phyloP scores from a whole-genome alignment of 768 basidiomycete species.

The Phanerochaete sordida region DNA sequence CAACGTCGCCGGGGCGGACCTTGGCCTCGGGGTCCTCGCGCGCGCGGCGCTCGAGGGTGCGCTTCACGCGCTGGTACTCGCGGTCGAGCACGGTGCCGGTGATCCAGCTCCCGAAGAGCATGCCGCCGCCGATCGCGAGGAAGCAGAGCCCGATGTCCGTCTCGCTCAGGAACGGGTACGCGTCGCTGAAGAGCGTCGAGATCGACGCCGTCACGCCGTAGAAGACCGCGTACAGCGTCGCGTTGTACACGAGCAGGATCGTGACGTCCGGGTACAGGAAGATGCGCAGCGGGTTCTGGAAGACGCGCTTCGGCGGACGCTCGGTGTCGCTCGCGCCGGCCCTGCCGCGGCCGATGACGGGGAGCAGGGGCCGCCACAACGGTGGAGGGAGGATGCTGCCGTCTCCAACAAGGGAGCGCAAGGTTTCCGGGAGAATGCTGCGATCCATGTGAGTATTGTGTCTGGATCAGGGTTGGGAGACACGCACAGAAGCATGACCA shows the following conservation, averaged over 20 bases:
- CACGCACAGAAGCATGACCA: conserved; percentile 33
- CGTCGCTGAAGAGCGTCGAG: conserved; percentile 53
- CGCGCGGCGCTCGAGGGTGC: conserved; percentile 15
- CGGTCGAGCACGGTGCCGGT: conserved; percentile 64
- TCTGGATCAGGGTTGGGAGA: neutral
- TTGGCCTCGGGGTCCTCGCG: conserved; percentile 21
- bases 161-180: conserved; percentile 59
- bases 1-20: conserved; percentile 18
- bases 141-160: conserved; percentile 75
- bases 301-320: conserved; percentile 29
- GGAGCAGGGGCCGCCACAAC: conserved; percentile 30
- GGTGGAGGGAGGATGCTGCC: conserved; percentile 34
- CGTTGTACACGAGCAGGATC: conserved; percentile 52
- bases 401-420: conserved; percentile 41
- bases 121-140: conserved; percentile 71
- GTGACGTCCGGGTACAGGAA: conserved; percentile 55
- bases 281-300: conserved; percentile 53
- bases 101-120: conserved; percentile 52
- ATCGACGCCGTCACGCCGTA: conserved; percentile 60
- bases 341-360: conserved; percentile 23
- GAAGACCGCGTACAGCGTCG: conserved; percentile 49
- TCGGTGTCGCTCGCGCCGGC: neutral
- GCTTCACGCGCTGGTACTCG: conserved; percentile 50
- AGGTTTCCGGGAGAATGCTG: conserved; percentile 46
- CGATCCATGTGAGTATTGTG: neutral